Percentiles rank a stretch among this genome's conserved stretches.
Evolutionary conservation across 768 basidiomycete genomes (phyloP).

Genomic region (Naganishia vaughanmartiniae): DNA sequence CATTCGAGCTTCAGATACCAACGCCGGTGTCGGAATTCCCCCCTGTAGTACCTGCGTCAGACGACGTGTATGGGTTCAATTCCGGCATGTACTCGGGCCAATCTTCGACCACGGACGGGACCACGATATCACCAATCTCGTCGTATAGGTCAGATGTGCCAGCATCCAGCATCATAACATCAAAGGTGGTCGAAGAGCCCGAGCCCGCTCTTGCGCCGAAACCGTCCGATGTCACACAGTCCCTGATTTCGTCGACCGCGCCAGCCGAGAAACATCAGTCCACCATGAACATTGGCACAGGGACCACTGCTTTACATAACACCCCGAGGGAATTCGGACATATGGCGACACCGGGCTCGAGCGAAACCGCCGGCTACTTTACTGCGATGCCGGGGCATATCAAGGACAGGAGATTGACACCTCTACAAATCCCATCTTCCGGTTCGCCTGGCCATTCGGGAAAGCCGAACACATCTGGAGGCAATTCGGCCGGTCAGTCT

Average conservation of each 20-base stretch:
- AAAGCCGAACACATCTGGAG: neutral
- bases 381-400: neutral
- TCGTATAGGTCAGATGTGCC: constrained; percentile 3
- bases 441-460: neutral
- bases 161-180: neutral
- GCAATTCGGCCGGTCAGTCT: neutral
- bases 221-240: neutral
- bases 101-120: neutral
- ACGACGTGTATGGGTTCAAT: neutral
- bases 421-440: constrained; percentile 16
- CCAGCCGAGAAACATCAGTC: neutral
- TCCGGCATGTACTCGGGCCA: neutral
- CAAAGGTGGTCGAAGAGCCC: neutral
- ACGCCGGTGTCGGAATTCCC: constrained; percentile 5
- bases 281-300: neutral
- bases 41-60: neutral
- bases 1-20: constrained; percentile 16
- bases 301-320: neutral
- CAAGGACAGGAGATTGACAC: constrained; percentile 18
- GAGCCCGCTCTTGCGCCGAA: neutral
- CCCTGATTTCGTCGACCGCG: neutral
- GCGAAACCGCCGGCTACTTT: constrained; percentile 6
- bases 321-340: neutral
- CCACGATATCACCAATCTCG: neutral
- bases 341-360: neutral